Conservation (phyloP, 2,329 filamentous ascomycete genomes). For the Aspergillus quadricinctus region DNA sequence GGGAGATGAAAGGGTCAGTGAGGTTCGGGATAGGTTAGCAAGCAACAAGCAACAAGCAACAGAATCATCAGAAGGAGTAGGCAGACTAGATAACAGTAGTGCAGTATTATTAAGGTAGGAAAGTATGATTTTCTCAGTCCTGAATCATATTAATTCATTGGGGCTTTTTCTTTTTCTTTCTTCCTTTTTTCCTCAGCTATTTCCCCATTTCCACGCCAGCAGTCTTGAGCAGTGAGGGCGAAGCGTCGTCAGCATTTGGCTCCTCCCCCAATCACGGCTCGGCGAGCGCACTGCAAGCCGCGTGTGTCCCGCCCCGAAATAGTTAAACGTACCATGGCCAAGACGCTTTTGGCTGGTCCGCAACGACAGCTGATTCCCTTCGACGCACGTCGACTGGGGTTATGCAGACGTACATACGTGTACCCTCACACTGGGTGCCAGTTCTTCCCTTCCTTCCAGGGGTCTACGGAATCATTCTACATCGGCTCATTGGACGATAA, state of each 20-base stretch:
- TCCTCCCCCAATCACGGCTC: constrained; percentile 32
- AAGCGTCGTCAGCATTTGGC: constrained; percentile 36
- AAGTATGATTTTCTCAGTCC: neutral
- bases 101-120: neutral
- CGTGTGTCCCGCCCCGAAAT: constrained; percentile 30
- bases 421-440: neutral
- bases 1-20: neutral
- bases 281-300: constrained; percentile 30
- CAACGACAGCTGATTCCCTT: constrained; percentile 1
- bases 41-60: neutral
- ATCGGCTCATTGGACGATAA: neutral
- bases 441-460: neutral
- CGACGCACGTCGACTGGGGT: neutral
- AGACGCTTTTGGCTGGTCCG: constrained; percentile 19
- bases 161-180: neutral
- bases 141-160: neutral
- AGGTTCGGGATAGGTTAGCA: neutral
- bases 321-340: constrained; percentile 25
- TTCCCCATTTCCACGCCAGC: constrained; percentile 7
- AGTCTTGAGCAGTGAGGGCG: constrained; percentile 7
- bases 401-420: neutral
- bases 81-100: neutral
- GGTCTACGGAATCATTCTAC: neutral
- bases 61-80: neutral
- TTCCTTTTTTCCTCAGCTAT: constrained; percentile 3